phyloP scores from a whole-genome alignment of 2,329 filamentous ascomycete species.

The Talaromyces sp. region DNA sequence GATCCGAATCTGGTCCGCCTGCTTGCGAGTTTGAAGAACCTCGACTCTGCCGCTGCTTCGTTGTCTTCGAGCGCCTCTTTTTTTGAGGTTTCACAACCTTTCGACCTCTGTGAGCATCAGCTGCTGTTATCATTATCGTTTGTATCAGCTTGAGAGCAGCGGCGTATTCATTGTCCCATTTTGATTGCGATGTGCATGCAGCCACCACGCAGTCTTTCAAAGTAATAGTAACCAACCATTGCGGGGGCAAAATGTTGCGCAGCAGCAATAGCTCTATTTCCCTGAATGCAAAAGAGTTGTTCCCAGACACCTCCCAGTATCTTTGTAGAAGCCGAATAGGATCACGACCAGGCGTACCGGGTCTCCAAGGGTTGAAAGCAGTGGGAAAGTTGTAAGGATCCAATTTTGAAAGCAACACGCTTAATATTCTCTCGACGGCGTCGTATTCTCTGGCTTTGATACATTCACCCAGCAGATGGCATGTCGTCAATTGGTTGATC shows the following conservation, averaged over 20 bases:
- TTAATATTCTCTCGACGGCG: constrained; percentile 32
- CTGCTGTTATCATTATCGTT: constrained; percentile 29
- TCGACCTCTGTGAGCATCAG: constrained; percentile 10
- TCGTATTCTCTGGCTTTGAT: constrained; percentile 30
- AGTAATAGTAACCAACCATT: constrained; percentile 38
- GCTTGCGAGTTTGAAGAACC: not conserved
- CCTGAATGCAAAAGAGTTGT: constrained; percentile 29
- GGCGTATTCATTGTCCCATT: constrained; percentile 29
- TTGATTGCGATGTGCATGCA: constrained; percentile 34
- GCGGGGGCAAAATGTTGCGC: constrained; percentile 29
- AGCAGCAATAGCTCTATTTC: constrained; percentile 33
- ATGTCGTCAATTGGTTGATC: constrained; percentile 30
- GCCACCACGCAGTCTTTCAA: constrained; percentile 34
- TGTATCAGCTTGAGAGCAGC: constrained; percentile 30
- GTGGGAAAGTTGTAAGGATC: constrained; percentile 26
- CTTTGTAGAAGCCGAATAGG: constrained; percentile 28
- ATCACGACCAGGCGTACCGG: constrained; percentile 20
- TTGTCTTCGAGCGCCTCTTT: not conserved
- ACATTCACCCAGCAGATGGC: constrained; percentile 31
- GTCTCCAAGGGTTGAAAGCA: constrained; percentile 22
- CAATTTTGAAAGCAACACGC: constrained; percentile 27
- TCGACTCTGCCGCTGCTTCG: not conserved
- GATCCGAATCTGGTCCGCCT: not conserved
- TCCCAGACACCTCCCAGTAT: constrained; percentile 22
- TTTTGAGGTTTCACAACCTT: not conserved